A percentile compares a stretch with the other conserved stretches of the same genome.
These are phyloP conservation scores for Neocucurbitaria cava DNA, from an alignment of 2,329 filamentous ascomycete genomes.

Conservation along the genomic window DNA sequence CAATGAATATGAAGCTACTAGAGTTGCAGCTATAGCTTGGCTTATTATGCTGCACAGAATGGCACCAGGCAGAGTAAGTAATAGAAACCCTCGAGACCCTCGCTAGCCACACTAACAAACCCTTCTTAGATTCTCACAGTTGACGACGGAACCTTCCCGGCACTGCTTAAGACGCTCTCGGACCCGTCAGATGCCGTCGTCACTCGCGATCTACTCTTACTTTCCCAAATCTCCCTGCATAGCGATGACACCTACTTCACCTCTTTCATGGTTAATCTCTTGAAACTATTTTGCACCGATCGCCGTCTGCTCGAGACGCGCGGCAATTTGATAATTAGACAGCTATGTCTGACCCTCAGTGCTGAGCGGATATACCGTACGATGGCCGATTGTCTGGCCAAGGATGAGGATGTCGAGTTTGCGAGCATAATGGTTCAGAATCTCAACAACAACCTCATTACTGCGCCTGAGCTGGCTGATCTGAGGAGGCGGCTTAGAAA, in stretches of 20 bases:
- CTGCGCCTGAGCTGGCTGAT: slow-evolving; percentile 90
- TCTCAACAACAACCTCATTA: slow-evolving; percentile 98
- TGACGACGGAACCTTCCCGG: slow-evolving; percentile 96
- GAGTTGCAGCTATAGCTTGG: slow-evolving; percentile 93
- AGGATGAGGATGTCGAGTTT: slow-evolving; percentile 97
- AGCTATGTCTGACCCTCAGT: slow-evolving; percentile 90
- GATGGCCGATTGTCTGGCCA: slow-evolving; percentile 94
- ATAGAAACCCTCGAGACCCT: not conserved
- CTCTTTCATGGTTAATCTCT: slow-evolving; percentile 95
- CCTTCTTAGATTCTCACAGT: slow-evolving; percentile 71
- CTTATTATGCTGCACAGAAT: slow-evolving; percentile 97
- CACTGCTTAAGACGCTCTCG: slow-evolving; percentile 92
- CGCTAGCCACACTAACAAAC: not conserved
- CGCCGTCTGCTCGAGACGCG: slow-evolving; percentile 87
- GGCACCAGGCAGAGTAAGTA: slow-evolving; percentile 80
- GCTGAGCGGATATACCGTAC: slow-evolving; percentile 96
- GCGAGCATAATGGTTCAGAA: slow-evolving; percentile 99
- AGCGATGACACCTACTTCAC: slow-evolving; percentile 98
- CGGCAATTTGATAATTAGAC: slow-evolving; percentile 94
- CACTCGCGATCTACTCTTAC: slow-evolving; percentile 87
- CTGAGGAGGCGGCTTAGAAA: slow-evolving; percentile 89
- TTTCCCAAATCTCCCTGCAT: slow-evolving; percentile 95
- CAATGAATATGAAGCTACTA: slow-evolving; percentile 95
- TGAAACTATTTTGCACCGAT: slow-evolving; percentile 96
- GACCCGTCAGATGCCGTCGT: slow-evolving; percentile 96